Evolutionary conservation across 2,329 filamentous ascomycete species (phyloP).

Genomic region (Fusarium miscanthi): DNA sequence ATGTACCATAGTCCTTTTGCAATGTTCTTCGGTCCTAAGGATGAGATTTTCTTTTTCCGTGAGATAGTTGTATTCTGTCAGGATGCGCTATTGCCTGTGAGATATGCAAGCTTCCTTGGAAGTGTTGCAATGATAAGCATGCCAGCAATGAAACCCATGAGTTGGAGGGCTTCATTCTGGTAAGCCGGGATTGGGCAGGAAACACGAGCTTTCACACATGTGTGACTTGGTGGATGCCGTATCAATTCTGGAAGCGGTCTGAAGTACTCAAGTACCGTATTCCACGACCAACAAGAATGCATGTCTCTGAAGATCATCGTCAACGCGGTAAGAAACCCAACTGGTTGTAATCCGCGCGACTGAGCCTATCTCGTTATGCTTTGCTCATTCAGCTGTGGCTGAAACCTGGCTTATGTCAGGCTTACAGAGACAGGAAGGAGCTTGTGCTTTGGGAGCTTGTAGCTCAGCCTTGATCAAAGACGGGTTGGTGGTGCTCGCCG

Average conservation of each 20-base stretch:
- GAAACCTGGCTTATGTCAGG: slow-evolving; percentile 9
- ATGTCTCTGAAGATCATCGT: slow-evolving; percentile 5
- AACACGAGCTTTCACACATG: neutral
- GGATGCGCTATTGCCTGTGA: slow-evolving; percentile 2
- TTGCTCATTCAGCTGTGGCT: slow-evolving; percentile 28
- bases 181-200: slow-evolving; percentile 27
- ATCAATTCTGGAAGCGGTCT: slow-evolving; percentile 18
- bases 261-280: neutral
- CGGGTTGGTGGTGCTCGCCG: neutral
- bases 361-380: slow-evolving; percentile 11
- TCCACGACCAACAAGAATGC: neutral
- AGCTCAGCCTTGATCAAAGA: slow-evolving; percentile 3
- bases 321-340: slow-evolving; percentile 1
- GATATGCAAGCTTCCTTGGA: slow-evolving; percentile 9
- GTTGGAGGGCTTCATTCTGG: slow-evolving; percentile 30
- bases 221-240: neutral
- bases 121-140: slow-evolving; percentile 8
- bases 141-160: neutral
- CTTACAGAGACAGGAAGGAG: neutral
- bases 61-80: neutral
- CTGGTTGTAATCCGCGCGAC: neutral
- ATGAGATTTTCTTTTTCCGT: neutral
- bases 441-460: neutral
- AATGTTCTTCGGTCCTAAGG: slow-evolving; percentile 14
- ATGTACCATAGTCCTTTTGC: neutral